Conservation (phyloP, 2,329 filamentous ascomycete genomes). For the Botrytis byssoidea region DNA sequence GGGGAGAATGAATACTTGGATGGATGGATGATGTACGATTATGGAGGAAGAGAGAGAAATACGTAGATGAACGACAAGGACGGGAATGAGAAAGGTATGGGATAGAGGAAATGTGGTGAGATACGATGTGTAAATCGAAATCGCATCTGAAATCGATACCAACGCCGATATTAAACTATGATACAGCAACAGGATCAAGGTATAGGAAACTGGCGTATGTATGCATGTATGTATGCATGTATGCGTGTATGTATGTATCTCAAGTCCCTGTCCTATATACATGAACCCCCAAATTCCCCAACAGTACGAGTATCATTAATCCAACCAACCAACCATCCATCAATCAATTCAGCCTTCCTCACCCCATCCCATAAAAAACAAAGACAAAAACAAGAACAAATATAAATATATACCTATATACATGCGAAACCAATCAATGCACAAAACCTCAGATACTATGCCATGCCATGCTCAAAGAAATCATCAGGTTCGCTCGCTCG, state of each 20-base stretch:
- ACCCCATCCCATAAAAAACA: too few relatives aligned
- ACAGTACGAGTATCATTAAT: neutral
- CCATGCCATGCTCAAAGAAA: neutral
- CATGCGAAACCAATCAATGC: neutral
- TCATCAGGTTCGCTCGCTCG: neutral
- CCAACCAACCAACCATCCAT: neutral
- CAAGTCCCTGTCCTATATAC: too few relatives aligned
- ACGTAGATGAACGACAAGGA: neutral
- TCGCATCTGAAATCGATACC: neutral
- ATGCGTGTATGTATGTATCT: neutral
- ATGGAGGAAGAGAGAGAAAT: neutral
- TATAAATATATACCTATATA: too few relatives aligned
- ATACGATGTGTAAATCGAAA: neutral
- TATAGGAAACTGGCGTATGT: neutral
- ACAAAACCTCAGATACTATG: neutral
- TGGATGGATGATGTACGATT: neutral
- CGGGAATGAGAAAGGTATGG: neutral
- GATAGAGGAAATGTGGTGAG: neutral
- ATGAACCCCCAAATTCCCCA: neutral
- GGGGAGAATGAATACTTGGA: neutral
- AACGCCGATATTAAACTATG: neutral
- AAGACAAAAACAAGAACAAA: too few relatives aligned
- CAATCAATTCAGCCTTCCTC: neutral
- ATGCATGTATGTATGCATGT: too few relatives aligned
- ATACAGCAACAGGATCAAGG: neutral